Conservation (phyloP, 148 eudicot species). For the Vaccinium myrtillus region DNA sequence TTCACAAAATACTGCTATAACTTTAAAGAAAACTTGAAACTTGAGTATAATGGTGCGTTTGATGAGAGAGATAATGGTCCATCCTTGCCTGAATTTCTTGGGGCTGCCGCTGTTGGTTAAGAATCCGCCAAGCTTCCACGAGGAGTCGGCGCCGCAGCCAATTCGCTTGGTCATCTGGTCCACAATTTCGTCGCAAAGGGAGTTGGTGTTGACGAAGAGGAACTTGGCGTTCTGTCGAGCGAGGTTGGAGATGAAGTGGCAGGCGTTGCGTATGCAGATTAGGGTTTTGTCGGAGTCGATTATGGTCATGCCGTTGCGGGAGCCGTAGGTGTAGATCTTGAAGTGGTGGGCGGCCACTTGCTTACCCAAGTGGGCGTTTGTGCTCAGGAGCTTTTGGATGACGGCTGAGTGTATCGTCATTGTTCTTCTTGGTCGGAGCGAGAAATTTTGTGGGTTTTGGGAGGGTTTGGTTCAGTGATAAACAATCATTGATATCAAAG, state of each 20-base stretch:
- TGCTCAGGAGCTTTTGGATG: conserved; percentile 75
- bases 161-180: conserved; percentile 57
- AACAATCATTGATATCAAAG: background rate
- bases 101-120: conserved; percentile 75
- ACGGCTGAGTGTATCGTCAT: conserved; percentile 84
- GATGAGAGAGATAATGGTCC: too few relatives aligned
- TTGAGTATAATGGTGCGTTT: too few relatives aligned
- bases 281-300: conserved; percentile 94
- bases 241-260: conserved; percentile 61
- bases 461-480: background rate
- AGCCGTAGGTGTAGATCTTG: conserved; percentile 68
- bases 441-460: background rate
- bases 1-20: too few relatives aligned
- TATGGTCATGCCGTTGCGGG: conserved; percentile 56
- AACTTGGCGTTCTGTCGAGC: conserved; percentile 45
- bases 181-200: conserved; percentile 68
- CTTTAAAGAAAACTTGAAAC: too few relatives aligned
- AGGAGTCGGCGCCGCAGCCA: conserved; percentile 44
- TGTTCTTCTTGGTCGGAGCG: background rate
- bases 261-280: conserved; percentile 71
- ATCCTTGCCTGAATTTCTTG: conserved; percentile 48
- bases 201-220: conserved; percentile 86
- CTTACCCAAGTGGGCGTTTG: conserved; percentile 75
- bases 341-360: conserved; percentile 66
- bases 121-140: conserved; percentile 74